A percentile compares a stretch with the other conserved stretches of the same genome.
Conservation (phyloP, 805 yeast species). For the Torulaspora quercuum region DNA sequence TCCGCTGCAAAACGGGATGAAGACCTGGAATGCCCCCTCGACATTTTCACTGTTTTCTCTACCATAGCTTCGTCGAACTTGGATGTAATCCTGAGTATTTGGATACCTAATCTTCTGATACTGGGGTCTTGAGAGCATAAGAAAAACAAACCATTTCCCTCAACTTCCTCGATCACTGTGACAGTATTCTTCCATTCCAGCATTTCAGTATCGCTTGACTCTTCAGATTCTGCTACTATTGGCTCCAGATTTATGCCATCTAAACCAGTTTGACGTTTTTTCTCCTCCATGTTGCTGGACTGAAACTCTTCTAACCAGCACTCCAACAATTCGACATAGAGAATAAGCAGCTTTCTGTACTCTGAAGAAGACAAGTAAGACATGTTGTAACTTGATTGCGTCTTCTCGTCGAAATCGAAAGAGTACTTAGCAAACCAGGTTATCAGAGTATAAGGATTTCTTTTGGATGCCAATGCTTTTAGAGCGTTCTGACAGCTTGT, state of each 20-base stretch:
- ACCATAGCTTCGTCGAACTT: constrained; percentile 82
- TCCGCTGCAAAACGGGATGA: constrained; percentile 72
- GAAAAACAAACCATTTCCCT: constrained; percentile 91
- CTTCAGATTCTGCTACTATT: constrained; percentile 21
- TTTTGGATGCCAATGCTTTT: constrained; percentile 60
- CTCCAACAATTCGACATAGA: constrained; percentile 74
- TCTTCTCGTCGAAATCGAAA: constrained; percentile 73
- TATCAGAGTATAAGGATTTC: constrained; percentile 65
- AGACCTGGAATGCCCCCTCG: constrained; percentile 45
- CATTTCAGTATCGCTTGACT: constrained; percentile 48
- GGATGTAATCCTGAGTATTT: constrained; percentile 72
- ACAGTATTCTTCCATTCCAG: constrained; percentile 74
- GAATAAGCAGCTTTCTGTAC: constrained; percentile 55
- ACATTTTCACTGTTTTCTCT: constrained; percentile 40
- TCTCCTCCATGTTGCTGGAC: constrained; percentile 33
- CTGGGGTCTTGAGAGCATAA: constrained; percentile 81
- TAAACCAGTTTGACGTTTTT: constrained; percentile 32
- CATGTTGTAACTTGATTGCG: constrained; percentile 50
- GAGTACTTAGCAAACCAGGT: constrained; percentile 76
- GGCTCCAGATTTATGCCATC: constrained; percentile 32
- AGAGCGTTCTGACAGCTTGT: constrained; percentile 61
- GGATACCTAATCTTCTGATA: constrained; percentile 70
- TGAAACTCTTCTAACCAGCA: constrained; percentile 76
- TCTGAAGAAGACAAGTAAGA: constrained; percentile 59
- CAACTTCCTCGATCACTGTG: constrained; percentile 89